phyloP scores from a whole-genome alignment of 2,329 filamentous ascomycete genomes.

The Cytospora chrysosperma region DNA sequence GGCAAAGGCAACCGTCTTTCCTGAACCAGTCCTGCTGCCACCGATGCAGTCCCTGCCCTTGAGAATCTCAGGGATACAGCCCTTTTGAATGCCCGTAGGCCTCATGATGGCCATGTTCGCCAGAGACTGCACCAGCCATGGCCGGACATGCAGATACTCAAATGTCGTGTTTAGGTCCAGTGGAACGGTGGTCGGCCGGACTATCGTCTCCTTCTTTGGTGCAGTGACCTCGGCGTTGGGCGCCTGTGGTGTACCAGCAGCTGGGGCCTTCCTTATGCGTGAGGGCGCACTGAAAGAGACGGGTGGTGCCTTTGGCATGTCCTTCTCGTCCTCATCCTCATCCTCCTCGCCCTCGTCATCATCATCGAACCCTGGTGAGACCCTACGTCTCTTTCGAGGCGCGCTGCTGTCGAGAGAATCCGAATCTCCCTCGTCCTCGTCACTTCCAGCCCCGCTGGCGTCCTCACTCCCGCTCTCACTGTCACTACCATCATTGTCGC shows the following conservation, averaged over 20 bases:
- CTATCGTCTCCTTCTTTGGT: slow-evolving; percentile 35
- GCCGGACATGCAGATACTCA: slow-evolving; percentile 68
- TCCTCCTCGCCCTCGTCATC: slow-evolving; percentile 30
- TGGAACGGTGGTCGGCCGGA: slow-evolving; percentile 39
- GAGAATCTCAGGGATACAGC: slow-evolving; percentile 89
- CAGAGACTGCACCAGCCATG: slow-evolving; percentile 86
- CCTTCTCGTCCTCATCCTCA: slow-evolving; percentile 35
- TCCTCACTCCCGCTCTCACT: slow-evolving; percentile 27
- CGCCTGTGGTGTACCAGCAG: slow-evolving; percentile 8
- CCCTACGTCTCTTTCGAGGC: slow-evolving; percentile 44
- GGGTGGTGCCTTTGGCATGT: slow-evolving; percentile 26
- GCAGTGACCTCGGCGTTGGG: slow-evolving; percentile 11
- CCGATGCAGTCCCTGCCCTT: slow-evolving; percentile 93
- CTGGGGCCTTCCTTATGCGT: slow-evolving; percentile 46
- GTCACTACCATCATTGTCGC: slow-evolving; percentile 20
- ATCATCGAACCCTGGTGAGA: slow-evolving; percentile 32
- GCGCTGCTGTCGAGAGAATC: slow-evolving; percentile 45
- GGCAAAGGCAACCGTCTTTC: slow-evolving; percentile 95
- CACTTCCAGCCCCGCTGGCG: slow-evolving; percentile 17
- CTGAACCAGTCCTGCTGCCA: slow-evolving; percentile 89
- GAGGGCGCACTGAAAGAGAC: slow-evolving; percentile 51
- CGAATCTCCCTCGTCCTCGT: slow-evolving; percentile 35
- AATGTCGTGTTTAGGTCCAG: slow-evolving; percentile 64
- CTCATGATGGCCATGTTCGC: slow-evolving; percentile 71
- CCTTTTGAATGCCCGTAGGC: slow-evolving; percentile 89